phyloP scores from a whole-genome alignment of 2,329 filamentous ascomycete genomes.

The Colletotrichum sp. region DNA sequence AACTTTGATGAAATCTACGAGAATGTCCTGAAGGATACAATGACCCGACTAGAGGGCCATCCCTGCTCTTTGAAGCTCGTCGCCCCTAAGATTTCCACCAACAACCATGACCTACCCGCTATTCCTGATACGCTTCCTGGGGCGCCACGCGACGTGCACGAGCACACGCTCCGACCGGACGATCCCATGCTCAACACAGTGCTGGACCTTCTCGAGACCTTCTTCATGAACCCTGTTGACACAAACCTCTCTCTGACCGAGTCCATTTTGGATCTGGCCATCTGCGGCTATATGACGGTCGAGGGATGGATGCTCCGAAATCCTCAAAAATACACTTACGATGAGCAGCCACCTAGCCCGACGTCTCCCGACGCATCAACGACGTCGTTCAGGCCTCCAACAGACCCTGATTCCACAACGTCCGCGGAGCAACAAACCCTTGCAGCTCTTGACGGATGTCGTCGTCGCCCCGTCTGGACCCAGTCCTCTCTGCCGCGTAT shows the following conservation, averaged over 20 bases:
- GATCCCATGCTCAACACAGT: conserved; percentile 70
- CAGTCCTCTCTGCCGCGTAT: conserved; percentile 56
- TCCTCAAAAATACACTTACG: conserved; percentile 67
- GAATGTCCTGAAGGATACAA: conserved; percentile 72
- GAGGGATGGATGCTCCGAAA: conserved; percentile 90
- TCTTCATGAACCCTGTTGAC: conserved; percentile 90
- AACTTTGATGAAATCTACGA: conserved; percentile 78
- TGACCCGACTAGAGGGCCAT: conserved; percentile 72
- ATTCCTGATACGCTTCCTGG: conserved; percentile 62
- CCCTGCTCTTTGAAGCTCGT: conserved; percentile 75
- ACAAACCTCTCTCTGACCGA: conserved; percentile 90
- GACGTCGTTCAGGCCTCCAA: conserved; percentile 41
- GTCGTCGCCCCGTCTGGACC: conserved; percentile 58
- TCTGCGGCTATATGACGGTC: conserved; percentile 83
- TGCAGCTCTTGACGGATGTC: conserved; percentile 54
- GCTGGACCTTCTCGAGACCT: conserved; percentile 74
- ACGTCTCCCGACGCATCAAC: conserved; percentile 22
- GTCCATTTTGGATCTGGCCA: conserved; percentile 78
- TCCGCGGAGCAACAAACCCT: conserved; percentile 48
- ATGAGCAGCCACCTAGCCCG: conserved; percentile 43
- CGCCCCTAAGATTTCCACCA: conserved; percentile 61
- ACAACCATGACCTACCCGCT: conserved; percentile 61
- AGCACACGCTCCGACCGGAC: conserved; percentile 65
- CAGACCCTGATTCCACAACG: conserved; percentile 45
- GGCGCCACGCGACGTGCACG: conserved; percentile 63